Evolutionary conservation across 345 rosid genomes (phyloP).

Genomic region (Hevea brasiliensis): DNA sequence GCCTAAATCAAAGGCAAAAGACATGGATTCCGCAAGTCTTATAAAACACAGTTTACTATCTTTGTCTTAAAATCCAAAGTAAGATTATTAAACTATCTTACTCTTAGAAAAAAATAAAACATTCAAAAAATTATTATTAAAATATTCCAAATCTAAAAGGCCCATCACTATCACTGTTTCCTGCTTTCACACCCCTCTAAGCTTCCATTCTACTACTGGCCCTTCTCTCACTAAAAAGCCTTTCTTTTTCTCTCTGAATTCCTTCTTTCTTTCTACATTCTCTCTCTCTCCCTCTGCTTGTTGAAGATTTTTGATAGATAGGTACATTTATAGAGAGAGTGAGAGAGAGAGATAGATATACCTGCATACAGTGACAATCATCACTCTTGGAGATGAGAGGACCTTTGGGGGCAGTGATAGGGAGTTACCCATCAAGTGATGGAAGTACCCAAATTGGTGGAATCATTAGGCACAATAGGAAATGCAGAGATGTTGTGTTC

Average conservation of each 20-base stretch:
- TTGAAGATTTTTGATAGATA: not conserved
- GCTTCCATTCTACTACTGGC: conserved; percentile 11
- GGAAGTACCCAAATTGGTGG: conserved; percentile 74
- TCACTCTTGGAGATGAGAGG: conserved; percentile 44
- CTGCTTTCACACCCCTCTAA: conserved; percentile 17
- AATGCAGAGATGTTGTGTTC: conserved; percentile 83
- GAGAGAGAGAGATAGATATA: not conserved
- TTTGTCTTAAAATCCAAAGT: conserved; percentile 20
- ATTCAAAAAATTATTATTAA: no score
- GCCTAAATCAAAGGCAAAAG: not conserved
- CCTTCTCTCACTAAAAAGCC: conserved; percentile 3
- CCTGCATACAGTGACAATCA: not conserved
- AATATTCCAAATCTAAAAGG: conserved; percentile 23
- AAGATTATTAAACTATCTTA: not conserved
- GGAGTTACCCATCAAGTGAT: conserved; percentile 92
- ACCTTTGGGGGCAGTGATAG: conserved; percentile 82
- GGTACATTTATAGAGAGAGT: no score
- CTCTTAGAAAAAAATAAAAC: not conserved
- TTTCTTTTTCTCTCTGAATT: not conserved
- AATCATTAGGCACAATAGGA: conserved; percentile 86
- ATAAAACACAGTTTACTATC: not conserved
- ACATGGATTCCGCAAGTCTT: conserved; percentile 19
- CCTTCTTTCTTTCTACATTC: not conserved
- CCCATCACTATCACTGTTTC: conserved; percentile 6
- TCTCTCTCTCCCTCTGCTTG: not conserved